A percentile compares a stretch with the other conserved stretches of the same genome.
phyloP scores from a whole-genome alignment of 2,329 filamentous ascomycete species.

The Ceratocystis lukuohia region DNA sequence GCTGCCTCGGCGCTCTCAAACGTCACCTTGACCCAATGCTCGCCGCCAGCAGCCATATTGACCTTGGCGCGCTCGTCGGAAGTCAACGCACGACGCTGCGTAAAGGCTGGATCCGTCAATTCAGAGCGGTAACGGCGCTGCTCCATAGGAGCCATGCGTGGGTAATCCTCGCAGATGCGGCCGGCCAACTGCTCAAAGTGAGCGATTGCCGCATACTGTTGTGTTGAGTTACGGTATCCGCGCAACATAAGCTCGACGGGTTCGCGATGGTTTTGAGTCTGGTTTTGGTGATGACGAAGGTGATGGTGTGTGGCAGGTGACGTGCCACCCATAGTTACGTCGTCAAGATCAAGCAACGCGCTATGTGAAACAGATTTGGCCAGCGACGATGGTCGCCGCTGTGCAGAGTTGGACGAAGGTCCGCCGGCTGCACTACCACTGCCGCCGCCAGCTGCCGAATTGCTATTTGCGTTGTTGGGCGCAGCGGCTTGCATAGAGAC shows the following conservation, averaged over 20 bases:
- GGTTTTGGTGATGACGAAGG: slow-evolving; percentile 24
- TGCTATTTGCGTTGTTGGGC: slow-evolving; percentile 25
- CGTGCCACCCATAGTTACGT: slow-evolving; percentile 26
- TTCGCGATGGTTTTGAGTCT: slow-evolving; percentile 26
- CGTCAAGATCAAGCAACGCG: slow-evolving; percentile 13
- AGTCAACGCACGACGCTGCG: slow-evolving; percentile 51
- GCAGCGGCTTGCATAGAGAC: slow-evolving; percentile 35
- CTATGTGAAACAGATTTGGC: slow-evolving; percentile 25
- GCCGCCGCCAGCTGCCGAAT: slow-evolving; percentile 22
- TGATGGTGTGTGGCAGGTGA: neutral
- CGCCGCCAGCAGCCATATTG: slow-evolving; percentile 67
- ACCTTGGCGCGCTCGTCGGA: slow-evolving; percentile 64
- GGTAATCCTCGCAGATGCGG: slow-evolving; percentile 83
- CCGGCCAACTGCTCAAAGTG: slow-evolving; percentile 82
- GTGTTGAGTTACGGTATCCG: slow-evolving; percentile 53
- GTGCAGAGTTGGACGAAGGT: neutral
- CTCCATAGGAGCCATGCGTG: slow-evolving; percentile 63
- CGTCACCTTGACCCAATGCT: slow-evolving; percentile 84
- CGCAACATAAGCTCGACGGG: slow-evolving; percentile 70
- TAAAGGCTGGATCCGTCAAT: slow-evolving; percentile 57
- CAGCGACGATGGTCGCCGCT: slow-evolving; percentile 14
- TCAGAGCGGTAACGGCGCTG: slow-evolving; percentile 60
- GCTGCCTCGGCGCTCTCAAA: slow-evolving; percentile 63
- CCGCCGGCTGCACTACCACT: slow-evolving; percentile 11
- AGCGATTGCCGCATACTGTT: slow-evolving; percentile 76